phyloP scores from a whole-genome alignment of 257 asterid species.

The Solanum pennellii region DNA sequence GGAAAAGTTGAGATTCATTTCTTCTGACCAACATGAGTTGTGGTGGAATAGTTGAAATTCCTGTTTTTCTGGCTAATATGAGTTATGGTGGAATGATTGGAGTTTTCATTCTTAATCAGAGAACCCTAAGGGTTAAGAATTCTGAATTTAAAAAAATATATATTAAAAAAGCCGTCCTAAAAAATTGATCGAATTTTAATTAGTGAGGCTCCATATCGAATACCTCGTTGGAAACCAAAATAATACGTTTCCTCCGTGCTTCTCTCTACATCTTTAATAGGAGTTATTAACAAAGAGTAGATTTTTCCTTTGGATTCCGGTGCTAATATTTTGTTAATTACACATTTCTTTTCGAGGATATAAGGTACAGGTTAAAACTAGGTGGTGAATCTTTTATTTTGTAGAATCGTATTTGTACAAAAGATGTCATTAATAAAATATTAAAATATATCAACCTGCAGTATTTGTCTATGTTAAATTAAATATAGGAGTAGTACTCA shows the following conservation, averaged over 20 bases:
- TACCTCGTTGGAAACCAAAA: not conserved
- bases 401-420: not conserved
- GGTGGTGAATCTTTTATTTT: not conserved
- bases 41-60: not conserved
- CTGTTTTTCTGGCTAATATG: no score
- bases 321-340: not conserved
- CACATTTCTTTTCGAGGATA: not conserved
- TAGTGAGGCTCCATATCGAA: not conserved
- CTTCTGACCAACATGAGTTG: not conserved
- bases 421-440: not conserved
- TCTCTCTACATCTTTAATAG: not conserved
- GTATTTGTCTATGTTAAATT: not conserved
- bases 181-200: not conserved
- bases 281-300: not conserved
- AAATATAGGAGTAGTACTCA: not conserved
- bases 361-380: not conserved
- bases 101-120: not conserved
- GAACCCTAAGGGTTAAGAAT: rapidly evolving
- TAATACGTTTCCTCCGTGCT: not conserved
- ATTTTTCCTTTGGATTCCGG: not conserved
- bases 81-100: not conserved
- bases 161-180: no score
- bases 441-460: not conserved
- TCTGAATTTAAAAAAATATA: rapidly evolving
- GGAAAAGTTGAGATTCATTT: not conserved